Evolutionary conservation across 495 filamentous ascomycete species (phyloP), one percentile per base, ranked within the genome.

Genomic region (Aspergillus haitiensis): DNA sequence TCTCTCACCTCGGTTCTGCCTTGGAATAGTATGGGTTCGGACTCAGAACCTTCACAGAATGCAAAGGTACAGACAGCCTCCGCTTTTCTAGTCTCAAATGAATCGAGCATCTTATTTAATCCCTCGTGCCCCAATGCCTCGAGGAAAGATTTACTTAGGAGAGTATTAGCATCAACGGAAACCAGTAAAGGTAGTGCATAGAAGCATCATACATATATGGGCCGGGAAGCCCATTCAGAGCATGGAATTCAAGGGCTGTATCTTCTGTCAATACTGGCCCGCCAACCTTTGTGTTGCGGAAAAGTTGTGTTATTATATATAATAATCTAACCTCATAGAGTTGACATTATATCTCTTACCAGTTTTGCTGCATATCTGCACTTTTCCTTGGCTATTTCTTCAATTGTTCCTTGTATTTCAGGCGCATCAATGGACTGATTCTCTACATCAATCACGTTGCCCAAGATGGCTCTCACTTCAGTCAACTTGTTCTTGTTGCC

Each of bases 1-100:
- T 3, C 21, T 51, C 67, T 66, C 64, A 78, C 77, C 66, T 75
- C 69, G 27, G 91, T 96, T 62, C 88, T 79, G 27, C 94, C 94
- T 77, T 99, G 90, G 74, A 98, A 99, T 5, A 98, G 74, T n/a
- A 93, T 75, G 1, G 89, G 85, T 65, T 96, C 90, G 40, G 89
- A 80, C 2, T 88, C 92, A 11, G 94, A 94, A 0, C 94, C 93
- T 58, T 84, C 81, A 60, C 82, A 93, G 74, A 94, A 97, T 12
- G 86, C 95, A 76, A 99, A 98, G 5, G 94, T 98, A 77, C 95
- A 98, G 31, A 98, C 88, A 18, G 94, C 95, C 71, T 96, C 85
- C 49, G 92, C 93, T 46, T 84, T 85, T 67, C 96, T 96, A 72
- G 98, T 90, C 11, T 88, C 83, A 71, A 95, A 97, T 6, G 87